These are phyloP conservation scores for Tuber indicum DNA, from an alignment of 495 filamentous ascomycete species.

Conservation along the genomic window DNA sequence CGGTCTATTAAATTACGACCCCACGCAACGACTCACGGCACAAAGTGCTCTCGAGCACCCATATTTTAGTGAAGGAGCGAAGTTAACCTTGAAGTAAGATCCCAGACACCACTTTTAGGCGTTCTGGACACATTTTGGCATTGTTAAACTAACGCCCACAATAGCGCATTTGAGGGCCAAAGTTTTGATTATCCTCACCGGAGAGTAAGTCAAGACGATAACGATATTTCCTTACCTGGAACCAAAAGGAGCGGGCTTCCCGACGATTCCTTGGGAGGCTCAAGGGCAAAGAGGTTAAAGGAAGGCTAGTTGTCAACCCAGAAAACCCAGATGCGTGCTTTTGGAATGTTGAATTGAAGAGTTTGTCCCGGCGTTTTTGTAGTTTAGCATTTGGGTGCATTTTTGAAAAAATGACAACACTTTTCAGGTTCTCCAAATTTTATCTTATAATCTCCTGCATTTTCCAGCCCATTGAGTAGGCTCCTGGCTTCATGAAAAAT, in stretches of 20 bases:
- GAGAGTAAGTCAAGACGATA: constrained; percentile 85
- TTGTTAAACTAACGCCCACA: constrained; percentile 54
- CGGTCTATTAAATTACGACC: constrained; percentile 84
- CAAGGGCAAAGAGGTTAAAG: constrained; percentile 60
- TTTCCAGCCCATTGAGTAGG: too few species aligned
- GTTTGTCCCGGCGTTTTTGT: neutral
- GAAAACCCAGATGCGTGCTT: neutral
- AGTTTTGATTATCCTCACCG: constrained; percentile 82
- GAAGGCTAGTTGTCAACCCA: constrained; percentile 46
- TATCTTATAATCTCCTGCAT: too few species aligned
- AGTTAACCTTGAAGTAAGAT: constrained; percentile 36
- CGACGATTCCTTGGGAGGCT: constrained; percentile 67
- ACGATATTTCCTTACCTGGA: constrained; percentile 84
- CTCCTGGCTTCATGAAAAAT: too few species aligned
- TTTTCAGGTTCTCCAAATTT: too few species aligned
- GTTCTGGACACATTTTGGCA: neutral
- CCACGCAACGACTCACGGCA: constrained; percentile 77
- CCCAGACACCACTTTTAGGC: neutral
- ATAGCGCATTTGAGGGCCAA: constrained; percentile 85
- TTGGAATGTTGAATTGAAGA: neutral
- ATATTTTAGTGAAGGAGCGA: constrained; percentile 61
- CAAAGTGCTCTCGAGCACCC: constrained; percentile 76
- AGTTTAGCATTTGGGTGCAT: constrained; percentile 1
- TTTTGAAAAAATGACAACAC: too few species aligned
- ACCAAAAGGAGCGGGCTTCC: constrained; percentile 85